phyloP scores from a whole-genome alignment of 805 yeast genomes.

The Candida orba region DNA sequence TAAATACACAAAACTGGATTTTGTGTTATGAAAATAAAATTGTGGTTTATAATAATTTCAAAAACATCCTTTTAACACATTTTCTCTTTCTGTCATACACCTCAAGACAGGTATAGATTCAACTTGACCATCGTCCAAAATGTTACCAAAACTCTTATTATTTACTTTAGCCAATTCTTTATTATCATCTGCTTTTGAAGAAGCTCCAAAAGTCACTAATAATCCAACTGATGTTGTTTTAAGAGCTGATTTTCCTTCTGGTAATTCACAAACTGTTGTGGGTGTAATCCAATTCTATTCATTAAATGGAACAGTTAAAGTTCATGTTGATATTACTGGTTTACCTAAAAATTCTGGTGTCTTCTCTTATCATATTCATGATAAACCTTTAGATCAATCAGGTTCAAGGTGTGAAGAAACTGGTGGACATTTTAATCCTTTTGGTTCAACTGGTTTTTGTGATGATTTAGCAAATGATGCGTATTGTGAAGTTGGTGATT shows the following conservation, averaged over 20 bases:
- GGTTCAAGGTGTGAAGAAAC: conserved; percentile 47
- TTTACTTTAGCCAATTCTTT: conserved; percentile 9
- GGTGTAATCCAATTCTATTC: conserved; percentile 57
- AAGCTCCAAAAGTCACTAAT: conserved; percentile 8
- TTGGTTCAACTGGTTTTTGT: conserved; percentile 46
- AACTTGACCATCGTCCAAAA: background rate
- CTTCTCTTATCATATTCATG: conserved; percentile 64
- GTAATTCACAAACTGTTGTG: conserved; percentile 28
- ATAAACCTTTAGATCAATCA: conserved; percentile 39
- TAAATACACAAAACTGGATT: background rate
- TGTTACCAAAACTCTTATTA: conserved; percentile 9
- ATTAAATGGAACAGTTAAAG: conserved; percentile 53
- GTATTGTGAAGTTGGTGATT: conserved; percentile 64
- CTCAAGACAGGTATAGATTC: background rate
- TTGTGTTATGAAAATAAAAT: background rate
- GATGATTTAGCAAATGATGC: conserved; percentile 44
- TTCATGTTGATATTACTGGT: conserved; percentile 64
- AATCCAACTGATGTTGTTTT: conserved; percentile 23
- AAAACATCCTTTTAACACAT: background rate
- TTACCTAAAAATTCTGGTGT: conserved; percentile 63
- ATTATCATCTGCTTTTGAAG: conserved; percentile 6
- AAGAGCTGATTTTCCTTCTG: conserved; percentile 26
- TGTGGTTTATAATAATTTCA: background rate
- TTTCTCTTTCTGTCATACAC: background rate
- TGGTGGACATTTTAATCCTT: conserved; percentile 60